Evolutionary conservation across 768 basidiomycete species (phyloP).

Genomic region (Phaeotremella fagi): DNA sequence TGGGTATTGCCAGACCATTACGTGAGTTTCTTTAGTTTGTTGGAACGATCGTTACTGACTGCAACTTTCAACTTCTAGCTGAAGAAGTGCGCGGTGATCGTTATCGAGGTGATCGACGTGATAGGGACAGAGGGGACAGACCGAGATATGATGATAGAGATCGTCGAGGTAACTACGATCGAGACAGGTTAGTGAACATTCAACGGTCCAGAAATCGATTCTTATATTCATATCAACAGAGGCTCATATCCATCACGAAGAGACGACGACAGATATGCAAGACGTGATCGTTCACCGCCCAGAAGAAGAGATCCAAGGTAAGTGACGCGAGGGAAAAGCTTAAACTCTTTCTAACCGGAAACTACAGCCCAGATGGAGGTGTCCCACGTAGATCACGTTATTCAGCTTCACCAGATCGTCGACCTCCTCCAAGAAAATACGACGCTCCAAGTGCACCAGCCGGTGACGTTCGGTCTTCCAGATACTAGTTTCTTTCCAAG

Average conservation of each 20-base stretch:
- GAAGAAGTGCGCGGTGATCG: constrained; percentile 27
- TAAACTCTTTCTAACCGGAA: no score
- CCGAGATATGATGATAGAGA: not conserved
- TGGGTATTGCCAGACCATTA: constrained; percentile 61
- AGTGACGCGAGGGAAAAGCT: constrained; percentile 3
- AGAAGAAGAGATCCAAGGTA: constrained; percentile 38
- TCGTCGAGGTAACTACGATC: not conserved
- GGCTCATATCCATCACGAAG: constrained; percentile 15
- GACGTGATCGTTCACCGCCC: constrained; percentile 31
- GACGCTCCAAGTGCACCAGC: constrained; percentile 28
- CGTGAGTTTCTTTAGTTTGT: constrained; percentile 12
- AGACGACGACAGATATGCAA: constrained; percentile 39
- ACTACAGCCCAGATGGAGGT: not conserved
- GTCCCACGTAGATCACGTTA: constrained; percentile 32
- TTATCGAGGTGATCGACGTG: constrained; percentile 16
- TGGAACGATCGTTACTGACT: not conserved
- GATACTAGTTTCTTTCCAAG: constrained; percentile 29
- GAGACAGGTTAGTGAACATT: not conserved
- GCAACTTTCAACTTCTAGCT: constrained; percentile 5
- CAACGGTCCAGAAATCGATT: not conserved
- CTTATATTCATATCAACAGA: not conserved
- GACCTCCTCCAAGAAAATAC: constrained; percentile 34
- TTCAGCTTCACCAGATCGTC: constrained; percentile 41
- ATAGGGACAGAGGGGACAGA: constrained; percentile 2
- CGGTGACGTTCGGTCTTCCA: constrained; percentile 20